Base-by-base conservation (phyloP, 176 grass and related monocot genomes). In the Avena sativa region DNA sequence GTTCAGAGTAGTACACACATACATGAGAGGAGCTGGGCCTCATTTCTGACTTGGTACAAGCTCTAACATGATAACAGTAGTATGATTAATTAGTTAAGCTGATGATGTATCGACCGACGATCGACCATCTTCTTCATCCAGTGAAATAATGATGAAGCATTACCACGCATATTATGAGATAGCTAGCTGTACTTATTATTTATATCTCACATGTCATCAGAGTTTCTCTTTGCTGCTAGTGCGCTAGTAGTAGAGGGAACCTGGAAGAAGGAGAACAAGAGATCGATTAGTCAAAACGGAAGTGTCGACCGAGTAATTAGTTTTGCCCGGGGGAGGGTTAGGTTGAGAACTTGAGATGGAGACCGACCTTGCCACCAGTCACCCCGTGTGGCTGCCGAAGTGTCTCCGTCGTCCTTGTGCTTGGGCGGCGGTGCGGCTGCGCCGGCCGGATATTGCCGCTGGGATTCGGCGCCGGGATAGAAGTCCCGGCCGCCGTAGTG, bases 241-340 rank as follows among this genome's bases (percentile, higher is more conserved):
- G 14, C 65, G 79, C 79, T 81, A 81, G 79, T 81, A 81, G 79
- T 81, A 81, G 79, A 81, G 79, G 61, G 79, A 81, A 10, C 79
- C 79, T 81, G 61, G 25, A 36, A 46, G 25, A 77, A 78, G 40
- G 52, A 8, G 16, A 47, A 78, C 14, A 76, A 28, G 28, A 26
- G 5, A 79, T 60, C 44, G 10, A 65, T 32, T 20, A 80, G 34
- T 60, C 20, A 79, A 16, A 80, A 80, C 9, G 38, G 4, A 80
- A 75, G n/a, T 48, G 46, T 48, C 8, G 9, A 10, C 46, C 12
- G 44, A 49, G 71, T 12, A 46, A 50, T 44, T 58, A 48, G 8
- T 48, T 14, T 17, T 43, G 40, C 15, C 5, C 4, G 8, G 20
- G 67, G 70, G 44, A 46, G 70, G 44, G 40, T 43, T 7, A 7